A percentile compares a stretch with the other conserved stretches of the same genome.
Evolutionary conservation across 192 early-diverging fungal species (phyloP).

Genomic region (Gryganskiella cystojenkinii): DNA sequence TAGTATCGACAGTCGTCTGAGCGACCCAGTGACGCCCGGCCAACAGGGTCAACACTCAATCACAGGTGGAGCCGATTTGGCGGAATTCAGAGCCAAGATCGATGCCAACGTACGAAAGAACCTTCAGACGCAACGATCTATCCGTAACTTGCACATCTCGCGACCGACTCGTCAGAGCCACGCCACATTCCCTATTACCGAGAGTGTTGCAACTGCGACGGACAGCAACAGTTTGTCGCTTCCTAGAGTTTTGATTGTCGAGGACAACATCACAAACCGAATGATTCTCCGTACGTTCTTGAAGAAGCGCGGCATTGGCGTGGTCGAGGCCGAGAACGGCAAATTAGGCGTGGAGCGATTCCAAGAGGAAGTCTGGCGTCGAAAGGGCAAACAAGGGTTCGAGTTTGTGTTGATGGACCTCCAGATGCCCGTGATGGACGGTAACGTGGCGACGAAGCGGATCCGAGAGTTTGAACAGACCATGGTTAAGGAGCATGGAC

Average conservation of each 20-base stretch:
- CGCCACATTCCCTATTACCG: background rate
- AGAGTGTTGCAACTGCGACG: background rate
- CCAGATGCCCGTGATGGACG: constrained; percentile 62
- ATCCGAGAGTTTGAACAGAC: constrained; percentile 54
- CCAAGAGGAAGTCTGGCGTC: constrained; percentile 33
- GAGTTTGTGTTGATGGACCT: constrained; percentile 60
- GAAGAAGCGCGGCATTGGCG: constrained; percentile 51
- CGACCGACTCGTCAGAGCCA: constrained; percentile 4
- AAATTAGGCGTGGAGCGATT: constrained; percentile 56
- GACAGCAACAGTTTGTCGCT: constrained; percentile 1
- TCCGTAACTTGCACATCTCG: constrained; percentile 11
- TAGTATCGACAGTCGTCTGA: background rate
- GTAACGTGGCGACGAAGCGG: constrained; percentile 53
- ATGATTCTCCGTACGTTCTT: constrained; percentile 57
- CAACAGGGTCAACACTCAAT: background rate
- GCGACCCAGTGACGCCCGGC: background rate
- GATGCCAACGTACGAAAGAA: constrained; percentile 10
- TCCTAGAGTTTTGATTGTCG: constrained; percentile 54
- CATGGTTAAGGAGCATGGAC: constrained; percentile 4
- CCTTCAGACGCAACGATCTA: constrained; percentile 17
- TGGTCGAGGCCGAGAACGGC: constrained; percentile 58
- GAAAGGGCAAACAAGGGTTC: constrained; percentile 33
- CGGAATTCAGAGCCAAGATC: constrained; percentile 7
- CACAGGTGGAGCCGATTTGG: background rate
- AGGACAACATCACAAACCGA: constrained; percentile 58